Evolutionary conservation across 2,329 filamentous ascomycete species (phyloP).

Genomic region (Penicillium sp.): DNA sequence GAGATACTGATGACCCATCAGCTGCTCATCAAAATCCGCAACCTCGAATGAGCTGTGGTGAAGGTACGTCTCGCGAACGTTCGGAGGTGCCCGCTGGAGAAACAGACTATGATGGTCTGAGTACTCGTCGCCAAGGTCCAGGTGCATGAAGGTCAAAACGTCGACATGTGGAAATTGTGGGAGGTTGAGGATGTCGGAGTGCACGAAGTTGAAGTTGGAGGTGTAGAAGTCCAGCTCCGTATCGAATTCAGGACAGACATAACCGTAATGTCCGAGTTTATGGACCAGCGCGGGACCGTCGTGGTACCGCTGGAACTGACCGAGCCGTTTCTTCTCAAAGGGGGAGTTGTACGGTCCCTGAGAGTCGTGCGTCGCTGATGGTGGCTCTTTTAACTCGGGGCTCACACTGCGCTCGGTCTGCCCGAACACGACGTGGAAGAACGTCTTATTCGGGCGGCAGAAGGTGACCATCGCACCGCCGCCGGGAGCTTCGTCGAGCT

Average conservation of each 20-base stretch:
- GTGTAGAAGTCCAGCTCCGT: not conserved
- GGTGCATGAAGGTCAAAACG: not conserved
- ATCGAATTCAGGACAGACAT: constrained; percentile 19
- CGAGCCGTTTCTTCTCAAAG: constrained; percentile 22
- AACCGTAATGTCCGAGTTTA: constrained; percentile 49
- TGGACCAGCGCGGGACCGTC: constrained; percentile 35
- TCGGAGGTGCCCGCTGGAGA: not conserved
- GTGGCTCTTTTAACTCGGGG: constrained; percentile 32
- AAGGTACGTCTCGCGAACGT: not conserved
- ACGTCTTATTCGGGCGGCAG: constrained; percentile 57
- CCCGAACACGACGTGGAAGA: constrained; percentile 62
- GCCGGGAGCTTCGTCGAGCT: constrained; percentile 42
- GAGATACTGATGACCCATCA: not conserved
- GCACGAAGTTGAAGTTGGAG: not conserved
- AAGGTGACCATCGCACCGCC: constrained; percentile 33
- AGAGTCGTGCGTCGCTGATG: constrained; percentile 14
- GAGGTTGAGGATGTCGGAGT: not conserved
- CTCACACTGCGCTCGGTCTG: constrained; percentile 50
- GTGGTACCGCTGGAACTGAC: constrained; percentile 40
- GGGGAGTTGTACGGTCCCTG: constrained; percentile 23
- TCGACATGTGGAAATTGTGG: not conserved
- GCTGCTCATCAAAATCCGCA: not conserved
- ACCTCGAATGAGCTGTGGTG: not conserved
- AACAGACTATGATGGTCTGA: not conserved
- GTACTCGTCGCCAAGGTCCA: not conserved